These are phyloP conservation scores for Fraxinus xanthoxyloides DNA, from an alignment of 305 asterid species.

Conservation along the genomic window DNA sequence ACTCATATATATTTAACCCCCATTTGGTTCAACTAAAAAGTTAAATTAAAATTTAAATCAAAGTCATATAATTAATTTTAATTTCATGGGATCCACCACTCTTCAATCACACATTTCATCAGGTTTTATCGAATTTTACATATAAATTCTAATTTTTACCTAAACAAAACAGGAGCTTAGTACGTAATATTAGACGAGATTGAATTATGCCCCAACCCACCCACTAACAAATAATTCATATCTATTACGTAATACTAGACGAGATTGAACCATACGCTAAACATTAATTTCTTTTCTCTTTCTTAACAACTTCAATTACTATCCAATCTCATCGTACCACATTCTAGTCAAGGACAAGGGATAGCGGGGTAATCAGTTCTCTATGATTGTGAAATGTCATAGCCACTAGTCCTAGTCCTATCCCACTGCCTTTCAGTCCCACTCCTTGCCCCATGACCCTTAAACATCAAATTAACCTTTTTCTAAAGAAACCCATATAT, in stretches of 20 bases:
- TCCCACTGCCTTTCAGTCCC: slow-evolving; percentile 9
- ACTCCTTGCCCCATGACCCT: slow-evolving; percentile 25
- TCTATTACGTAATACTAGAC: background rate
- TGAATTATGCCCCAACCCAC: background rate
- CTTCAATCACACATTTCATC: background rate
- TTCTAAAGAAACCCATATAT: background rate
- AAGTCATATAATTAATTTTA: background rate
- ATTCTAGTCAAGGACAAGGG: slow-evolving; percentile 26
- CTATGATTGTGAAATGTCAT: slow-evolving; percentile 36
- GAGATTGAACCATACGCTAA: background rate
- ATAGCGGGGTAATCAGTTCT: slow-evolving; percentile 4
- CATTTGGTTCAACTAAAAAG: background rate
- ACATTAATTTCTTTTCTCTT: background rate
- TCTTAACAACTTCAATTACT: background rate
- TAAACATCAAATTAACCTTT: background rate
- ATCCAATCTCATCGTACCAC: background rate
- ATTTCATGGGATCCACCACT: background rate
- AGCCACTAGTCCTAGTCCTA: slow-evolving; percentile 29
- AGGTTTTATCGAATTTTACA: background rate
- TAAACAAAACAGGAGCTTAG: background rate
- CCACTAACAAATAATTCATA: background rate
- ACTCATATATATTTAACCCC: too few species aligned
- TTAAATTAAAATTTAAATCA: too few species aligned
- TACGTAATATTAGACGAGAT: background rate
- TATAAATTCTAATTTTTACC: too few species aligned